phyloP scores from a whole-genome alignment of 2,329 filamentous ascomycete genomes.

The Capronia coronata region DNA sequence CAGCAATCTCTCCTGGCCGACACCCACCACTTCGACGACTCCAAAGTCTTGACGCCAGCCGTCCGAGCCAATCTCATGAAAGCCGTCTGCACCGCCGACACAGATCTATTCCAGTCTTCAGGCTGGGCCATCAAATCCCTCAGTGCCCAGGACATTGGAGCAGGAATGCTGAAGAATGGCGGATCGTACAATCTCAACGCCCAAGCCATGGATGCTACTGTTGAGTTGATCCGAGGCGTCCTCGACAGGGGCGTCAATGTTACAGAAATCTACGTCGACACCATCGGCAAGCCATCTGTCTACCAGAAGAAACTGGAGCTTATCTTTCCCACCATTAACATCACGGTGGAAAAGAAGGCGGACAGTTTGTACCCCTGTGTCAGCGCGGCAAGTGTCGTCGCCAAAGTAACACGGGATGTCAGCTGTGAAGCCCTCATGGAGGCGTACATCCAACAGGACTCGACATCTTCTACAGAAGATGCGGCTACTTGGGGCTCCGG shows the following conservation, averaged over 20 bases:
- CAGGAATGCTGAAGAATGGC: slow-evolving; percentile 63
- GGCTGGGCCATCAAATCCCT: slow-evolving; percentile 80
- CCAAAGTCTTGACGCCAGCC: slow-evolving; percentile 78
- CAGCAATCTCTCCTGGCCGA: slow-evolving; percentile 68
- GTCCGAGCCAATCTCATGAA: slow-evolving; percentile 68
- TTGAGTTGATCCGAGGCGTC: slow-evolving; percentile 71
- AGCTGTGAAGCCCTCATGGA: slow-evolving; percentile 74
- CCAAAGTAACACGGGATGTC: slow-evolving; percentile 90
- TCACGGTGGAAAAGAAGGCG: slow-evolving; percentile 83
- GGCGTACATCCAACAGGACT: slow-evolving; percentile 39
- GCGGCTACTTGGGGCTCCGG: slow-evolving; percentile 73
- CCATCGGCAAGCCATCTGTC: slow-evolving; percentile 71
- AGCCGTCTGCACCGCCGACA: slow-evolving; percentile 60
- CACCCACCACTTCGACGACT: slow-evolving; percentile 87
- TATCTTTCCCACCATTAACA: slow-evolving; percentile 69
- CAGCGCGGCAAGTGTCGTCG: slow-evolving; percentile 86
- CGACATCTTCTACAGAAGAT: slow-evolving; percentile 23
- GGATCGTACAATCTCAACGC: slow-evolving; percentile 83
- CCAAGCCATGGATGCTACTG: slow-evolving; percentile 88
- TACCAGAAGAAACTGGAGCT: slow-evolving; percentile 82
- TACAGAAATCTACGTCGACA: slow-evolving; percentile 88
- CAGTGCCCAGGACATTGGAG: slow-evolving; percentile 74
- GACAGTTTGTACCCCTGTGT: slow-evolving; percentile 90
- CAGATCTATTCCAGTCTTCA: slow-evolving; percentile 56
- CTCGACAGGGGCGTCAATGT: slow-evolving; percentile 73